phyloP scores from a whole-genome alignment of 1,284 basidiomycete species.

The Singerocomus rubriflavus region DNA sequence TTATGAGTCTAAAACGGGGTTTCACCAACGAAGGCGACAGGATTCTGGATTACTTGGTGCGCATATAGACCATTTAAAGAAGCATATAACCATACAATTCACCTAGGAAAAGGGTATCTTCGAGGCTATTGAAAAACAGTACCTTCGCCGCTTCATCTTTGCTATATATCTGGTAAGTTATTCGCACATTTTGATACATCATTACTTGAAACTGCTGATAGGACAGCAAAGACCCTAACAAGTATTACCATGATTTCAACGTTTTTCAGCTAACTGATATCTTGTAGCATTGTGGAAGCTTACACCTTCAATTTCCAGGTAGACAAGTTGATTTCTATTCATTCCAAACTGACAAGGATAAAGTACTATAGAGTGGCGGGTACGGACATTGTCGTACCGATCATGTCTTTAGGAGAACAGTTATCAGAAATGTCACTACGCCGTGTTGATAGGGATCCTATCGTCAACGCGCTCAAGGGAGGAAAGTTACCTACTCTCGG shows the following conservation, averaged over 20 bases:
- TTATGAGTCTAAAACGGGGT: constrained; percentile 69
- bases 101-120: constrained; percentile 75
- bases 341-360: constrained; percentile 4
- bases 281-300: constrained; percentile 69
- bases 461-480: constrained; percentile 50
- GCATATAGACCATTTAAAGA: constrained; percentile 23
- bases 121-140: constrained; percentile 73
- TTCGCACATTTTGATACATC: neutral
- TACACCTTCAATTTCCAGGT: constrained; percentile 82
- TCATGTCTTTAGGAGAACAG: constrained; percentile 65
- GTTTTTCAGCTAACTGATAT: constrained; percentile 15
- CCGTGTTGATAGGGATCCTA: constrained; percentile 44
- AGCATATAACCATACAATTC: constrained; percentile 9
- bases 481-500: constrained; percentile 63
- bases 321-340: constrained; percentile 7
- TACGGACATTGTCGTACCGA: constrained; percentile 51
- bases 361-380: constrained; percentile 64
- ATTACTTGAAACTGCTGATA: constrained; percentile 28
- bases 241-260: constrained; percentile 43
- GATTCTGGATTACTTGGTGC: constrained; percentile 73
- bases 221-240: constrained; percentile 77
- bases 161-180: constrained; percentile 71
- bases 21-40: constrained; percentile 77
- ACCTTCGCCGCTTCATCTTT: constrained; percentile 76
- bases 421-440: constrained; percentile 49